Evolutionary conservation across 306 rosid species (phyloP), one percentile per base, ranked within the genome.

Genomic region (Pterocarpus macrocarpus): DNA sequence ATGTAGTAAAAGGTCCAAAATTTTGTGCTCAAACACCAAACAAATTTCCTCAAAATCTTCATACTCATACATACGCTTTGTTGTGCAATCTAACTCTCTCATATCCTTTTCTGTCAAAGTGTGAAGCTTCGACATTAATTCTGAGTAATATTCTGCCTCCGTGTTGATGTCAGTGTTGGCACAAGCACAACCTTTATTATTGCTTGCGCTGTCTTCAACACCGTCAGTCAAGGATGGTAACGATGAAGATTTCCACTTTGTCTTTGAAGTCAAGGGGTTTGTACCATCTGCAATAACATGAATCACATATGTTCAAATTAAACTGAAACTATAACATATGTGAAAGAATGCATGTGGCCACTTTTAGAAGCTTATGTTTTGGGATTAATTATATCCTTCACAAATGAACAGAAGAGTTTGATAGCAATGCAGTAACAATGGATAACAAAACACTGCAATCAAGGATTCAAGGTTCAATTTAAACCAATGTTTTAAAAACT

Each of bases 1-100:
- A 8, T 80, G 64, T 44, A 95, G 7, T 68, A 92, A 78, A 22
- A n/a, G 75, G 53, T 92, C 86, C 6, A 95, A 69, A 50, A 95
- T 85, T 53, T 68, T 77, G 17, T 73, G 82, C 84, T 86, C 95
- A 22, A 91, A 81, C 8, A 69, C 62, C 62, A 69, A 8, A 90
- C 91, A 83, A 16, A 91, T 78, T 39, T 91, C 92, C 76, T 84
- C 81, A 41, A 78, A 81, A 30, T 76, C 79, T 55, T 84, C 86
- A 34, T 64, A 84, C 47, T 69, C 69, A 28, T 52, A 35, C 58
- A 45, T 22, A 73, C 52, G 41, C 77, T 81, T 86, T 15, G 63
- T 47, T 9, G 81, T 86, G 87, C 86, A 85, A 71, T 87, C 79
- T 36, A 88, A 75, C 56, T 80, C 75, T 28, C 28, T 81, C 6